These are phyloP conservation scores for Canariomyces notabilis DNA, from an alignment of 2,329 filamentous ascomycete genomes.

Conservation along the genomic window DNA sequence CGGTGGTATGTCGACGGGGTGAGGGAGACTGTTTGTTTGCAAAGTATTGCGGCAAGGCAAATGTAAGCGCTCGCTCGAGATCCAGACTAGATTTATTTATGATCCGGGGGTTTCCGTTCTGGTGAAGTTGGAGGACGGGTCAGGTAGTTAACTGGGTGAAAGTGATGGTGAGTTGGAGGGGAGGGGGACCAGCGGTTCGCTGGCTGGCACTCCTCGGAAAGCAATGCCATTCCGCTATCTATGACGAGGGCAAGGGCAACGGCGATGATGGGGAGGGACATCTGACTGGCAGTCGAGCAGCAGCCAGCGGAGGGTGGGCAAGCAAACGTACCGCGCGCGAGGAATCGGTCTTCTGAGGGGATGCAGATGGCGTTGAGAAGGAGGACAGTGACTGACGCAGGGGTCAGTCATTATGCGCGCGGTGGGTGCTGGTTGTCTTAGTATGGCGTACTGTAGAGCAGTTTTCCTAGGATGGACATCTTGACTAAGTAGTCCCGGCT, in stretches of 20 bases:
- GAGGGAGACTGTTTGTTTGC: slow-evolving; percentile 70
- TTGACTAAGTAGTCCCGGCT: background rate
- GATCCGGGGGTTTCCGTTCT: too few species aligned
- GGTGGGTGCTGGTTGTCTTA: background rate
- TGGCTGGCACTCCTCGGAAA: too few species aligned
- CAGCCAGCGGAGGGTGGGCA: background rate
- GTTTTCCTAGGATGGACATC: background rate
- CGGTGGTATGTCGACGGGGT: slow-evolving; percentile 65
- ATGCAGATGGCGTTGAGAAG: slow-evolving; percentile 82
- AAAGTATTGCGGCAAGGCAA: too few species aligned
- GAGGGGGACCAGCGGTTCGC: too few species aligned
- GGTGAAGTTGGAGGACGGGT: background rate
- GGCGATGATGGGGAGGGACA: background rate
- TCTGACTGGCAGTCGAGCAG: background rate
- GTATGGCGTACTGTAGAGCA: slow-evolving; percentile 18
- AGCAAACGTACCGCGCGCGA: slow-evolving; percentile 62
- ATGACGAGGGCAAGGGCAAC: too few species aligned
- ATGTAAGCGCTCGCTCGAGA: too few species aligned
- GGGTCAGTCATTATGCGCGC: background rate
- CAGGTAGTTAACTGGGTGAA: too few species aligned
- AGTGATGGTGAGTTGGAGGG: too few species aligned
- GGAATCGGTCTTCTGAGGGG: slow-evolving; percentile 72
- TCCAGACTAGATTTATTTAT: too few species aligned
- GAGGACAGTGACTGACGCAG: slow-evolving; percentile 65
- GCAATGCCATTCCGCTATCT: too few species aligned